A percentile compares a stretch with the other conserved stretches of the same genome.
Evolutionary conservation across 352 stramenopile genomes (phyloP).

Genomic region (Plasmopara viticola): DNA sequence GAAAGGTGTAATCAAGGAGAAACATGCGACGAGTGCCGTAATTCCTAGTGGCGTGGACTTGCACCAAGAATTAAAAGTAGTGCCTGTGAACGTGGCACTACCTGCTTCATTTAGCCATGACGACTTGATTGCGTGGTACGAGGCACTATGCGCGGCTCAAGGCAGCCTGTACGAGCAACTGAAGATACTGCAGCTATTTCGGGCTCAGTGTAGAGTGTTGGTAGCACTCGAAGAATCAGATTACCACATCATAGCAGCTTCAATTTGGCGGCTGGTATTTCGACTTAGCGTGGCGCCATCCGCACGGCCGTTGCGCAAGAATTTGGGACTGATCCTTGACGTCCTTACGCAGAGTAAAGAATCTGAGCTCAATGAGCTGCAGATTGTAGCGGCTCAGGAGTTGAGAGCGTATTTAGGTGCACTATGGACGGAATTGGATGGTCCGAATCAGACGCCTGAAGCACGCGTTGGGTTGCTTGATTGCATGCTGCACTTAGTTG

Average conservation of each 20-base stretch:
- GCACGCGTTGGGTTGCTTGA: slow-evolving; percentile 38
- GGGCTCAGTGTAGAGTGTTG: slow-evolving; percentile 44
- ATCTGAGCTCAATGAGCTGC: slow-evolving; percentile 11
- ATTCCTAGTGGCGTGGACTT: slow-evolving; percentile 36
- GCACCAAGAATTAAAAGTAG: slow-evolving; percentile 13
- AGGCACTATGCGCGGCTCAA: slow-evolving; percentile 21
- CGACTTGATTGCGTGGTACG: slow-evolving; percentile 42
- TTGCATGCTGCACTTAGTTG: slow-evolving; percentile 48
- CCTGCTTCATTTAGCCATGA: slow-evolving; percentile 25
- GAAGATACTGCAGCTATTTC: slow-evolving; percentile 69
- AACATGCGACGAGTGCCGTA: slow-evolving; percentile 15
- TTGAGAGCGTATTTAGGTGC: slow-evolving; percentile 29
- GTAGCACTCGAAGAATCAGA: slow-evolving; percentile 19
- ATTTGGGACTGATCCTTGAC: slow-evolving; percentile 55
- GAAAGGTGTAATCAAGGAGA: slow-evolving; percentile 63
- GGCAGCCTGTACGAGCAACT: slow-evolving; percentile 59
- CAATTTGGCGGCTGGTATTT: slow-evolving; percentile 53
- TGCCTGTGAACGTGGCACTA: slow-evolving; percentile 34
- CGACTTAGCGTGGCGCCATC: slow-evolving; percentile 39
- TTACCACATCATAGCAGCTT: slow-evolving; percentile 10
- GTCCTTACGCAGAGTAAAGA: slow-evolving; percentile 27
- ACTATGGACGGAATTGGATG: slow-evolving; percentile 17
- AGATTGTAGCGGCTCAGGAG: slow-evolving; percentile 30
- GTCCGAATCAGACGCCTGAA: slow-evolving; percentile 5
- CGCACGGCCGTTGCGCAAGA: slow-evolving; percentile 52